Evolutionary conservation across 257 asterid genomes (phyloP), one percentile per base, ranked within the genome.

Genomic region (Penstemon eatonii): DNA sequence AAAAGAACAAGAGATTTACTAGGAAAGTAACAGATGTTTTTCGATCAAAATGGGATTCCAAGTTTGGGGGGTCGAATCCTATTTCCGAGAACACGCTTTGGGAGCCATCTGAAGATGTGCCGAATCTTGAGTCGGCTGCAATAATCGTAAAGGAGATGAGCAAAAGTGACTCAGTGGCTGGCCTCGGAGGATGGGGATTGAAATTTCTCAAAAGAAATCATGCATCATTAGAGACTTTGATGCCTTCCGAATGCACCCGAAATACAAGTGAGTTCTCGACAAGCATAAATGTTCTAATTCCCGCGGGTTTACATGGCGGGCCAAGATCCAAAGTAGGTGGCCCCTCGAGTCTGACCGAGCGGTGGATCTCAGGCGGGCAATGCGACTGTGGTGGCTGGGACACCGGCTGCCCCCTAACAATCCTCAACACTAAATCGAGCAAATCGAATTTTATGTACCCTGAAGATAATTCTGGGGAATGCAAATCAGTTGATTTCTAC

Each of bases 311-410:
- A 65, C 99, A 94, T 37, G 96, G 96, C 13, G 96, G 96, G 43
- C 91, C 97, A 39, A 87, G 80, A 84, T 71, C 83, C 37, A 58
- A 75, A 70, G 70, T 54, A 1, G 91, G 85, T 9, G 96, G 97
- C 10, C 97, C 96, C 7, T 89, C 92, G 5, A 78, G 87, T 68
- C 92, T 91, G 19, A 59, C 76, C 4, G 93, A 91, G 45, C 78
- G 99, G 68, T 94, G 96, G 96, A 75, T 53, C 64, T 84, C 91
- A 0, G 93, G 93, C 13, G 98, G 99, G 39, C 67, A 8, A 9
- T 94, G 99, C 57, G 96, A 94, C 46, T 94, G 99, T 71, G 99
- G 98, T 7, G 99, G 98, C 41, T 94, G 99, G 99, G 99, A 94
- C 53, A 15, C 73, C 1, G 99, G 97, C 19, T 94, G 99, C 75